These are phyloP conservation scores for Yamadazyma mexicana DNA, from an alignment of 1,139 yeast species.

Conservation along the genomic window DNA sequence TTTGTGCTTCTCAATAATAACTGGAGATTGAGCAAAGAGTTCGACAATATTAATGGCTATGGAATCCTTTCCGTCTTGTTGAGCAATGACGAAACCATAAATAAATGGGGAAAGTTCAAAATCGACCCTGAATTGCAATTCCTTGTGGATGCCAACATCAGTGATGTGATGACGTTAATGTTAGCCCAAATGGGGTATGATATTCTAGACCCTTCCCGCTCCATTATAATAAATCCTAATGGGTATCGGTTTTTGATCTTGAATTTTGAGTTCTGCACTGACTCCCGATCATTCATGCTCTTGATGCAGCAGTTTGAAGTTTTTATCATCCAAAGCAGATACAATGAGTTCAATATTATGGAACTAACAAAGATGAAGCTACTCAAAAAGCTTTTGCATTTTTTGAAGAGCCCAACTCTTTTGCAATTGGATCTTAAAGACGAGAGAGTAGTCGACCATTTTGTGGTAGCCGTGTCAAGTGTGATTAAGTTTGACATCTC, in stretches of 20 bases:
- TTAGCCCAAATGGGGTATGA: constrained; percentile 28
- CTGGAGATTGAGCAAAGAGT: constrained; percentile 43
- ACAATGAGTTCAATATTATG: constrained; percentile 45
- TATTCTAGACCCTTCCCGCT: constrained; percentile 23
- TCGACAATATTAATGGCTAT: constrained; percentile 45
- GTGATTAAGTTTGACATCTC: constrained; percentile 34
- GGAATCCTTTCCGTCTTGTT: constrained; percentile 35
- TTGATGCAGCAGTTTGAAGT: constrained; percentile 57
- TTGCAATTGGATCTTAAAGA: constrained; percentile 13
- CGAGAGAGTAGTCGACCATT: constrained; percentile 5
- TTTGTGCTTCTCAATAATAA: constrained; percentile 30
- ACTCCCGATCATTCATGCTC: constrained; percentile 45
- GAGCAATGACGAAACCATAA: constrained; percentile 26
- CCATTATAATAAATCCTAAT: constrained; percentile 29
- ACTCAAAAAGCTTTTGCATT: constrained; percentile 53
- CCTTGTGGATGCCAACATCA: constrained; percentile 1
- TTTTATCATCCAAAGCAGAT: constrained; percentile 52
- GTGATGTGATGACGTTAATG: constrained; percentile 13
- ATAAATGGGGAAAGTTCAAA: constrained; percentile 20
- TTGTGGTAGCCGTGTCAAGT: constrained; percentile 17
- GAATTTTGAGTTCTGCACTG: constrained; percentile 36
- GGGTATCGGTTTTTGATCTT: constrained; percentile 33
- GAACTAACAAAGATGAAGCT: constrained; percentile 56
- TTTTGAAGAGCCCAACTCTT: constrained; percentile 36
- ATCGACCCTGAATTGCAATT: constrained; percentile 2